phyloP scores from a whole-genome alignment of 768 basidiomycete species.

The Termitomyces sp. region DNA sequence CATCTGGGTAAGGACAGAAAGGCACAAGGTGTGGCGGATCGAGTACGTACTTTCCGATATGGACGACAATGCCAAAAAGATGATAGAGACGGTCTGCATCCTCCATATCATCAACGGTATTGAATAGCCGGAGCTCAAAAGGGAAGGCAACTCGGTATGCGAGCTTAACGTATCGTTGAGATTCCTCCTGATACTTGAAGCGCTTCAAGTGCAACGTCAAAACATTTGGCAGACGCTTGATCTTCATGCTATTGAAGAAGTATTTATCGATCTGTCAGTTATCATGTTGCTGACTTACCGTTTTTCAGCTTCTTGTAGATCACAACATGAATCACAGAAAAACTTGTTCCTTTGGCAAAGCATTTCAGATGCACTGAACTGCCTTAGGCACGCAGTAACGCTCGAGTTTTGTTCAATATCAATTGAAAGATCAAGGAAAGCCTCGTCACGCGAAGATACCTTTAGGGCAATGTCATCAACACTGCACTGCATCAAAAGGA shows the following conservation, averaged over 20 bases:
- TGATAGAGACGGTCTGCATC: slow-evolving; percentile 92
- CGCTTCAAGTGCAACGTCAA: slow-evolving; percentile 95
- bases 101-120: slow-evolving; percentile 90
- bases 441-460: slow-evolving; percentile 92
- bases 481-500: slow-evolving; percentile 5
- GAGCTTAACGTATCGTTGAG: slow-evolving; percentile 88
- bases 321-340: slow-evolving; percentile 96
- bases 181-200: slow-evolving; percentile 97
- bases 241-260: slow-evolving; percentile 77
- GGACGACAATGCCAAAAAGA: slow-evolving; percentile 96
- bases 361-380: slow-evolving; percentile 98
- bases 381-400: slow-evolving; percentile 90
- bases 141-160: slow-evolving; percentile 97
- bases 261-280: not conserved
- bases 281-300: slow-evolving; percentile 44
- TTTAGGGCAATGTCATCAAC: slow-evolving; percentile 21
- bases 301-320: slow-evolving; percentile 96
- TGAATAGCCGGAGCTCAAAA: slow-evolving; percentile 89
- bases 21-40: not conserved
- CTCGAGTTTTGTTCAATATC: slow-evolving; percentile 99
- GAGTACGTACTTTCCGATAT: slow-evolving; percentile 87
- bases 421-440: slow-evolving; percentile 96
- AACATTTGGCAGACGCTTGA: slow-evolving; percentile 92
- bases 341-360: slow-evolving; percentile 98
- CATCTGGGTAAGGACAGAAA: slow-evolving; percentile 2